Evolutionary conservation across 768 basidiomycete genomes (phyloP), one percentile per base, ranked within the genome.

Genomic region (Hydnomerulius pinastri): DNA sequence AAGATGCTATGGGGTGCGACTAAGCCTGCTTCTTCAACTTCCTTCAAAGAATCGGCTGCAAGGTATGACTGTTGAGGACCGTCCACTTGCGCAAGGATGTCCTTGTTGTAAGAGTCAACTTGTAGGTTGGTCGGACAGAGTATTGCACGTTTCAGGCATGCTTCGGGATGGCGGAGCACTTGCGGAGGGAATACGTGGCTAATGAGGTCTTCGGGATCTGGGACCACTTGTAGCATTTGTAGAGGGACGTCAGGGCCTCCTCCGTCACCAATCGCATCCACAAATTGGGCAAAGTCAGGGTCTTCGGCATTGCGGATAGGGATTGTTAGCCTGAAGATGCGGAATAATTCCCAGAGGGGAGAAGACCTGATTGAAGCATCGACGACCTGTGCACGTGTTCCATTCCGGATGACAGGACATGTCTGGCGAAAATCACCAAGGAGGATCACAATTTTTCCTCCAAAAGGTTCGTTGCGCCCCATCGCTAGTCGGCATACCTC

Each of bases 381-480:
- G 1, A 74, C 48, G 8, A 72, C 55, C 23, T 71, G 57, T 0
- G 48, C 28, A 12, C 62, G 58, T 0, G 65, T 62, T 1, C 69
- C 73, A 2, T 64, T 21, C 9, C 55, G 44, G 15, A 75, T 58
- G 12, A 76, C 71, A 15, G 75, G 76, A 36, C 64, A 70, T 1
- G 68, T 72, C 53, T 76, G 75, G 1, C 73, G 56, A 53, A 76
- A 75, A 53, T 75, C 74, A 0, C 73, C 74, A 2, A 72, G 56
- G 2, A 70, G 61, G 18, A 76, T 48, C 11, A 74, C 47, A 12
- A 65, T 50, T 43, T 70, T 75, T 1, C 70, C 72, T 1, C 72
- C 73, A 60, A 75, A 77, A n/a, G n/a, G n/a, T n/a, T n/a, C n/a
- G n/a, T n/a, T n/a, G n/a, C n/a, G n/a, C n/a, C n/a, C n/a, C n/a